A percentile compares a stretch with the other conserved stretches of the same genome.
phyloP scores from a whole-genome alignment of 257 asterid genomes.

The Lavandula angustifolia region DNA sequence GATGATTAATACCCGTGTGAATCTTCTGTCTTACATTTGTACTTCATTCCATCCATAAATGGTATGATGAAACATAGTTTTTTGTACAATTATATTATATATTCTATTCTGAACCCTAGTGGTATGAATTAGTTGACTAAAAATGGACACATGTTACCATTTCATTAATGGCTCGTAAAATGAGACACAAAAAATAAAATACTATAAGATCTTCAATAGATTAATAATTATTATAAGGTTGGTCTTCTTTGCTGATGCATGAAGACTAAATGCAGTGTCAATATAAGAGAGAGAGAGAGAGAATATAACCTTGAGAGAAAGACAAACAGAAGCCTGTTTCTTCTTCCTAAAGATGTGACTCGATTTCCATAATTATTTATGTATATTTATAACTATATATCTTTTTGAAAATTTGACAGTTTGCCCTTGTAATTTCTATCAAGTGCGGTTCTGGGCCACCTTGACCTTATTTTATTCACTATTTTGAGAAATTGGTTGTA shows the following conservation, averaged over 20 bases:
- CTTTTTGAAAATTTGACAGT: slow-evolving; percentile 58
- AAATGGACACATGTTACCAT: no score
- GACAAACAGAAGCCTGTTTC: slow-evolving; percentile 76
- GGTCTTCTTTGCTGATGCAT: slow-evolving; percentile 66
- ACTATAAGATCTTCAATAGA: no score
- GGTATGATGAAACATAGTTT: no score
- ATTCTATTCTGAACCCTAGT: no score
- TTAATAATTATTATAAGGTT: not conserved
- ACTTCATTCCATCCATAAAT: no score
- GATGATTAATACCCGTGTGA: slow-evolving; percentile 8
- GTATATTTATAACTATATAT: slow-evolving; percentile 12
- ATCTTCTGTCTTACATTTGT: no score
- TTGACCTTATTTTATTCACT: slow-evolving; percentile 12
- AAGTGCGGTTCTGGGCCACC: slow-evolving; percentile 53
- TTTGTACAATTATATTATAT: no score
- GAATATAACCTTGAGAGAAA: slow-evolving; percentile 56
- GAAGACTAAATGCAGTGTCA: slow-evolving; percentile 50
- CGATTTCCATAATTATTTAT: slow-evolving; percentile 36
- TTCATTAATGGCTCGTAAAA: no score
- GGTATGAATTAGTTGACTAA: no score
- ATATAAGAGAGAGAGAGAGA: slow-evolving; percentile 47
- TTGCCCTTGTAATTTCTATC: slow-evolving; percentile 68
- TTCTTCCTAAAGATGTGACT: slow-evolving; percentile 75
- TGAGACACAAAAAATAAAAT: no score
- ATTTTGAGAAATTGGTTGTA: not conserved